These are phyloP conservation scores for Bremia lactucae DNA, from an alignment of 352 stramenopile genomes.

Conservation along the genomic window DNA sequence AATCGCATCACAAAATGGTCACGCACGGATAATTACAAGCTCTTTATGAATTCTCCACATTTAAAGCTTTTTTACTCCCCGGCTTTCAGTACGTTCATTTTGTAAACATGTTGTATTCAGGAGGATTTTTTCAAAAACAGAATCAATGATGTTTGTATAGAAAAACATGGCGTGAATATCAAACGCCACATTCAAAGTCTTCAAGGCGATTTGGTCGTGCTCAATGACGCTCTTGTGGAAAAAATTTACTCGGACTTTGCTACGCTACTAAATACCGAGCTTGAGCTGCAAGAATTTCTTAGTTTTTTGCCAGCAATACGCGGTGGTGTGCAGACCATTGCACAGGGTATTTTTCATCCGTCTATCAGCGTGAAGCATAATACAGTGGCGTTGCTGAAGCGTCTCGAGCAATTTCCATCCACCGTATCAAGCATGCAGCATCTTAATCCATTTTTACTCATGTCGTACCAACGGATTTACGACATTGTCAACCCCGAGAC, in stretches of 20 bases:
- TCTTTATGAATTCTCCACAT: conserved; percentile 49
- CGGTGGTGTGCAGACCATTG: conserved; percentile 68
- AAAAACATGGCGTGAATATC: conserved; percentile 67
- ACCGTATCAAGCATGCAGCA: conserved; percentile 54
- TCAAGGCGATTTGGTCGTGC: conserved; percentile 59
- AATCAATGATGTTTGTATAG: conserved; percentile 43
- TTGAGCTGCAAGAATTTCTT: conserved; percentile 77
- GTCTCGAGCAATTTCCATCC: conserved; percentile 70
- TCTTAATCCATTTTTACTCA: conserved; percentile 73
- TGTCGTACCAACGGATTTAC: conserved; percentile 80
- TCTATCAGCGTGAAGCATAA: conserved; percentile 86
- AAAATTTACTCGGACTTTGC: conserved; percentile 78
- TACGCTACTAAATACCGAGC: conserved; percentile 51
- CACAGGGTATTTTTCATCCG: conserved; percentile 77
- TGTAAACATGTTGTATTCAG: conserved; percentile 21
- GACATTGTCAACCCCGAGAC: conserved; percentile 55
- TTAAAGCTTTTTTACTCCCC: conserved; percentile 33
- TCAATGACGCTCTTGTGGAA: conserved; percentile 73
- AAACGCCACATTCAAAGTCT: conserved; percentile 73
- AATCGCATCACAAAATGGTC: conserved; percentile 83
- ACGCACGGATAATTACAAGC: conserved; percentile 80
- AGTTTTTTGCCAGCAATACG: conserved; percentile 71
- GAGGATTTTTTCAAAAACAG: conserved; percentile 37
- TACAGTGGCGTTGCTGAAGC: conserved; percentile 76
- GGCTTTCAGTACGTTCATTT: conserved; percentile 83